phyloP scores from a whole-genome alignment of 129 eudicot species.

The Flaveria robusta region DNA sequence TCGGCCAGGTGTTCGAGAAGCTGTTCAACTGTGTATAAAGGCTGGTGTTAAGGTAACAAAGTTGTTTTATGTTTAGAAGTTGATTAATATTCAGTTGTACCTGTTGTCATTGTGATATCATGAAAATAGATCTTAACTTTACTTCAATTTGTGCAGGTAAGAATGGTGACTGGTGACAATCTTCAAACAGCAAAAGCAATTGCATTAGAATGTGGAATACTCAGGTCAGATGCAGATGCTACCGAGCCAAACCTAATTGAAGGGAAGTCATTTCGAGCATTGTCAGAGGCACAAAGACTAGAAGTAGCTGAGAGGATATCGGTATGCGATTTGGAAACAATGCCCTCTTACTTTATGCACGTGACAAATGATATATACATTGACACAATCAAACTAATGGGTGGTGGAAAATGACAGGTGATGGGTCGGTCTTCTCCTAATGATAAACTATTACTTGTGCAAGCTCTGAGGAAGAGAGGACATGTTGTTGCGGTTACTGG shows the following conservation, averaged over 20 bases:
- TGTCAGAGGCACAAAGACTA: slow-evolving; percentile 58
- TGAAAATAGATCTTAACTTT: not conserved
- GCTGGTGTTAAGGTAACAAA: slow-evolving; percentile 86
- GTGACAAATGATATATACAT: too few relatives aligned
- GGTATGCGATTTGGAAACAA: slow-evolving; percentile 40
- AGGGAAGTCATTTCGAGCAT: slow-evolving; percentile 74
- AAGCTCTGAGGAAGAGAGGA: slow-evolving; percentile 46
- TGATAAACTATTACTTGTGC: slow-evolving; percentile 60
- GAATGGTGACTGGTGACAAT: slow-evolving; percentile 99
- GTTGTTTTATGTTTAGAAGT: not conserved
- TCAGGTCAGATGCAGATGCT: slow-evolving; percentile 66
- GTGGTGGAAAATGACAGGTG: slow-evolving; percentile 25
- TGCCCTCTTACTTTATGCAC: not conserved
- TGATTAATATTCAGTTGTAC: not conserved
- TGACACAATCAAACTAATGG: not conserved
- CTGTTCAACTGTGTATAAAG: slow-evolving; percentile 68
- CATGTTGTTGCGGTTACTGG: slow-evolving; percentile 62
- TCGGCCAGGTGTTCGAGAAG: slow-evolving; percentile 76
- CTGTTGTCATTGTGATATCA: not conserved
- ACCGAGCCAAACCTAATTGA: slow-evolving; percentile 82
- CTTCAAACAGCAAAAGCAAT: slow-evolving; percentile 89
- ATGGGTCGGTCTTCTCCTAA: slow-evolving; percentile 66
- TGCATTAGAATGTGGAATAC: slow-evolving; percentile 91
- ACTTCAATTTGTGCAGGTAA: slow-evolving; percentile 48
- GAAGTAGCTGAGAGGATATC: slow-evolving; percentile 71